A percentile compares a stretch with the other conserved stretches of the same genome.
Conservation (phyloP, 345 rosid species). For the Lenwebbia sp. region DNA sequence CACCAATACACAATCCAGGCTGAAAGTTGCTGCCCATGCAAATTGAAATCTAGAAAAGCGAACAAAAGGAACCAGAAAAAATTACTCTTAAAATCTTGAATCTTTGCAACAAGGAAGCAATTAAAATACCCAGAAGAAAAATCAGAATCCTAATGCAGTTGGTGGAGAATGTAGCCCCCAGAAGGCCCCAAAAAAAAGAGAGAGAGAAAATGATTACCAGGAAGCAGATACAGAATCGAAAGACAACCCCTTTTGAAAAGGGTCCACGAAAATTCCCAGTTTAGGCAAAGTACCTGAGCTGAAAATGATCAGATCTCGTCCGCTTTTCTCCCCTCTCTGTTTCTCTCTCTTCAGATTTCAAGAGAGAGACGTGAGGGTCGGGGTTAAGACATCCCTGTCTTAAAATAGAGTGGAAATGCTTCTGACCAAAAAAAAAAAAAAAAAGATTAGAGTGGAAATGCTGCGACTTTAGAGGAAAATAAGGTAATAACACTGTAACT, state of each 20-base stretch:
- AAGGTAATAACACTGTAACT: background rate
- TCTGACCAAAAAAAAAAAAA: too few species aligned
- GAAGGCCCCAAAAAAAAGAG: background rate
- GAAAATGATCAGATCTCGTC: background rate
- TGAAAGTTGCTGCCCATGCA: background rate
- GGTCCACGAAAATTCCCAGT: background rate
- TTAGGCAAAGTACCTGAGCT: background rate
- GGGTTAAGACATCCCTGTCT: background rate
- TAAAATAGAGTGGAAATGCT: background rate
- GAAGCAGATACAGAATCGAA: background rate
- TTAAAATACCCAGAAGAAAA: background rate
- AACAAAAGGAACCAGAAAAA: background rate
- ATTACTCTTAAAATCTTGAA: background rate
- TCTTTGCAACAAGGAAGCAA: background rate
- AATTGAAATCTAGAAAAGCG: background rate
- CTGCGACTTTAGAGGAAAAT: background rate
- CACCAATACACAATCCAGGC: background rate
- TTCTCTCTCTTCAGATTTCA: background rate
- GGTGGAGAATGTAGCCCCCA: background rate
- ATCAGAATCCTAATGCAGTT: background rate
- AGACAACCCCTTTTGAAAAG: background rate
- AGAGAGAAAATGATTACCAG: background rate
- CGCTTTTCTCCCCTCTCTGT: background rate
- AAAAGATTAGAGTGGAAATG: background rate
- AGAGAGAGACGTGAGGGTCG: background rate